Percentiles rank a stretch among this genome's conserved stretches.
These are phyloP conservation scores for Cicer chorassanicum DNA, from an alignment of 306 rosid genomes.

Conservation along the genomic window DNA sequence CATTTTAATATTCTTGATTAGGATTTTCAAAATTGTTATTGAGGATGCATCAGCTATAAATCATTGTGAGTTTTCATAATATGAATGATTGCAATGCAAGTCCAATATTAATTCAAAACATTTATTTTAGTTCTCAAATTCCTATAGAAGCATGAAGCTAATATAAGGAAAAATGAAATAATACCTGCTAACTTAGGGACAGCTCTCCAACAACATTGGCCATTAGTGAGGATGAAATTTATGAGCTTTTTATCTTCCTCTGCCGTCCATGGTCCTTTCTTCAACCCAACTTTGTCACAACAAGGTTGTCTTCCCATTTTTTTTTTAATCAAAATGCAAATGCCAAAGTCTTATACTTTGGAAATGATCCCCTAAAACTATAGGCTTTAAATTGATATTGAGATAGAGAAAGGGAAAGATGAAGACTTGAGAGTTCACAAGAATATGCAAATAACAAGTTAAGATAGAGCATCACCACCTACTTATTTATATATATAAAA, in stretches of 20 bases:
- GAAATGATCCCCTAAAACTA: slow-evolving; percentile 33
- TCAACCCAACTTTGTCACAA: slow-evolving; percentile 97
- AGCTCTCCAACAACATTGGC: slow-evolving; percentile 98
- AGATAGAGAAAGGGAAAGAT: slow-evolving; percentile 23
- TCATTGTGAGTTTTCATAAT: not conserved
- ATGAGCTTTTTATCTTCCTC: slow-evolving; percentile 96
- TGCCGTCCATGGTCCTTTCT: slow-evolving; percentile 89
- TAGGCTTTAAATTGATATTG: slow-evolving; percentile 25
- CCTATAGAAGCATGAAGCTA: not conserved
- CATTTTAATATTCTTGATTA: not conserved
- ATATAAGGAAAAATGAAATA: slow-evolving; percentile 13
- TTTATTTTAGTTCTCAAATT: not conserved
- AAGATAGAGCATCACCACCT: slow-evolving; percentile 53
- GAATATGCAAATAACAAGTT: slow-evolving; percentile 43
- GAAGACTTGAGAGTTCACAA: slow-evolving; percentile 12
- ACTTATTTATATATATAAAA: slow-evolving; percentile 58
- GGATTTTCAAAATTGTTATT: too few species aligned
- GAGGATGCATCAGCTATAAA: not conserved
- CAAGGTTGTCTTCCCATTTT: slow-evolving; percentile 98
- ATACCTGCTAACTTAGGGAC: slow-evolving; percentile 92
- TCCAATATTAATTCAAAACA: not conserved
- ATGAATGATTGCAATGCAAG: not conserved
- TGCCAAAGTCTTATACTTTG: slow-evolving; percentile 4
- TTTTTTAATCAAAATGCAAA: slow-evolving; percentile 15
- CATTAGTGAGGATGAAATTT: slow-evolving; percentile 77